Percentiles rank a stretch among this genome's conserved stretches.
These are phyloP conservation scores for Leccinum rimulosum DNA, from an alignment of 768 basidiomycete species.

Conservation along the genomic window DNA sequence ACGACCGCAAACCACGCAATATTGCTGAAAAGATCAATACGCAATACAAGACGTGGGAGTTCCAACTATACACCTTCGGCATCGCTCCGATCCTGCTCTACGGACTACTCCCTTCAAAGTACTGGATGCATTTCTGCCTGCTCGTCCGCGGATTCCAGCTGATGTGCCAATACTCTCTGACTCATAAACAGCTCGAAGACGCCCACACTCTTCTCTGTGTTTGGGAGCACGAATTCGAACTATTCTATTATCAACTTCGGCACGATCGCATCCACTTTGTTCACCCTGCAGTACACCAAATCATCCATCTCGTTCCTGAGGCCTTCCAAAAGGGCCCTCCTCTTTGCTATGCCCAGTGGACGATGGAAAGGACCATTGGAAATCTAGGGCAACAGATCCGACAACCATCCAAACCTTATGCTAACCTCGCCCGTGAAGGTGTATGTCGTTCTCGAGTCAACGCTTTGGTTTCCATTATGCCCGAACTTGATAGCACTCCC, in stretches of 20 bases:
- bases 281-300: slow-evolving; percentile 27
- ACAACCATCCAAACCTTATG: background rate
- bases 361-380: background rate
- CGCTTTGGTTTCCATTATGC: background rate
- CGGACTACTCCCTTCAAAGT: slow-evolving; percentile 8
- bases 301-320: slow-evolving; percentile 20
- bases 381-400: background rate
- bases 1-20: slow-evolving; percentile 23
- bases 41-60: slow-evolving; percentile 31
- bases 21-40: slow-evolving; percentile 27
- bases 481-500: background rate
- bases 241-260: slow-evolving; percentile 24
- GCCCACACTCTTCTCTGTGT: slow-evolving; percentile 15
- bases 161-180: slow-evolving; percentile 18
- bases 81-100: slow-evolving; percentile 20
- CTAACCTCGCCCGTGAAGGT: background rate
- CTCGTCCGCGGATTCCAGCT: slow-evolving; percentile 23
- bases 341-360: slow-evolving; percentile 1
- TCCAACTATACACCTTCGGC: slow-evolving; percentile 18
- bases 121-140: slow-evolving; percentile 22
- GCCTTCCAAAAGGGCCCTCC: background rate
- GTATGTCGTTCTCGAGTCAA: background rate
- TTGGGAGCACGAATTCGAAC: slow-evolving; percentile 32
- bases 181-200: slow-evolving; percentile 8
- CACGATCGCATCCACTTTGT: slow-evolving; percentile 31